Evolutionary conservation across 805 yeast species (phyloP).

Genomic region (Wickerhamomyces tratensis): DNA sequence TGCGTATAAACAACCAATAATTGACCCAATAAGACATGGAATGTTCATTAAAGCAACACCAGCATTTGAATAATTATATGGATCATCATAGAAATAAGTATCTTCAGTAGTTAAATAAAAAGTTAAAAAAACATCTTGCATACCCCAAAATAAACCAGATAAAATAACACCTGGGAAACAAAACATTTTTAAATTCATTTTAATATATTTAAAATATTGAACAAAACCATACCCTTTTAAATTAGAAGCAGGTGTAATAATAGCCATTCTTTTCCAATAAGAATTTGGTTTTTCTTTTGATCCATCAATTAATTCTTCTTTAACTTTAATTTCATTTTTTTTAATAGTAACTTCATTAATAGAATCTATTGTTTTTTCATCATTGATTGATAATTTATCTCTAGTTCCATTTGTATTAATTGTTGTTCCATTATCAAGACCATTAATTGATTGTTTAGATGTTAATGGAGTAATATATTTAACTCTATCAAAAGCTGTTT

Average conservation of each 20-base stretch:
- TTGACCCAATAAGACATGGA: slow-evolving; percentile 58
- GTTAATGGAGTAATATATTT: slow-evolving; percentile 25
- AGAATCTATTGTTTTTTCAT: slow-evolving; percentile 10
- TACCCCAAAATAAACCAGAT: slow-evolving; percentile 72
- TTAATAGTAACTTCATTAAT: background rate
- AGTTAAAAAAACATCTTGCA: slow-evolving; percentile 67
- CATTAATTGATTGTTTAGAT: slow-evolving; percentile 10
- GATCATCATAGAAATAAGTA: slow-evolving; percentile 51
- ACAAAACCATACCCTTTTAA: slow-evolving; percentile 54
- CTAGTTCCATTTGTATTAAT: background rate
- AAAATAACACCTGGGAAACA: slow-evolving; percentile 55
- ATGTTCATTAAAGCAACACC: slow-evolving; percentile 72
- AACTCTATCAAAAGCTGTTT: slow-evolving; percentile 57
- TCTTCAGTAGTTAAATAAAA: slow-evolving; percentile 71
- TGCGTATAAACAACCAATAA: slow-evolving; percentile 57
- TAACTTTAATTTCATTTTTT: slow-evolving; percentile 1
- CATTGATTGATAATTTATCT: slow-evolving; percentile 1
- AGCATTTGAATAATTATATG: slow-evolving; percentile 54
- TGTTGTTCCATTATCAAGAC: slow-evolving; percentile 10
- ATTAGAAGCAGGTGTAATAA: slow-evolving; percentile 49
- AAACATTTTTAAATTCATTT: slow-evolving; percentile 43
- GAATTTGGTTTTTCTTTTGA: slow-evolving; percentile 30
- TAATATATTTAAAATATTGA: slow-evolving; percentile 48
- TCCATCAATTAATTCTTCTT: slow-evolving; percentile 25
- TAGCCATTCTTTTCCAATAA: slow-evolving; percentile 35